Evolutionary conservation across 139 green algal species (phyloP).

Genomic region (Tetraselmis chui): DNA sequence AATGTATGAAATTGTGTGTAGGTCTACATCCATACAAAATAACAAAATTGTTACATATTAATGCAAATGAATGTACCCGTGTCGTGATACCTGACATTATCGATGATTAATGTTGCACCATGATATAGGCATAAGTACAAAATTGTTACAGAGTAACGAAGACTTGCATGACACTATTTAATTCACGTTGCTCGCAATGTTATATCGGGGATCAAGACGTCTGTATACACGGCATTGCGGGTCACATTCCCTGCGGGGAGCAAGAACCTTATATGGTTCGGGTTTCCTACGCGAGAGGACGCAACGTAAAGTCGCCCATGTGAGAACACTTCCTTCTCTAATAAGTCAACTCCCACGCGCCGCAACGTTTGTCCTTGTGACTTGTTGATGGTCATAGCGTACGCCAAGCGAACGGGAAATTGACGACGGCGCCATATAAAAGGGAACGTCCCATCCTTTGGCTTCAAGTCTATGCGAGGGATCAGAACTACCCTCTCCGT

Average conservation of each 20-base stretch:
- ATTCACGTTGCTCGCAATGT: too few relatives aligned
- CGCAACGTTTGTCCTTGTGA: not conserved
- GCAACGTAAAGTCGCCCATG: not conserved
- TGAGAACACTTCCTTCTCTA: not conserved
- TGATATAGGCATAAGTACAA: too few relatives aligned
- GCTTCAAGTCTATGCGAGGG: not conserved
- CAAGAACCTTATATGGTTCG: not conserved
- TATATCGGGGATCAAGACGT: too few relatives aligned
- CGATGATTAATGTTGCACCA: too few relatives aligned
- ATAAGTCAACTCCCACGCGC: not conserved
- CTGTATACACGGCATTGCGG: not conserved
- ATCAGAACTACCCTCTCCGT: not conserved
- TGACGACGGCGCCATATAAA: not conserved
- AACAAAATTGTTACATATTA: too few relatives aligned
- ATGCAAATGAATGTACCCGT: too few relatives aligned
- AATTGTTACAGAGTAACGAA: too few relatives aligned
- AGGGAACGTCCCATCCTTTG: not conserved
- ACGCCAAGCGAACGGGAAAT: not conserved
- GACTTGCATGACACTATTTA: too few relatives aligned
- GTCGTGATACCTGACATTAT: too few relatives aligned
- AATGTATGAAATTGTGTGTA: too few relatives aligned
- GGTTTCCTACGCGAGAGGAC: not conserved
- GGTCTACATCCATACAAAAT: too few relatives aligned
- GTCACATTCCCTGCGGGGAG: not conserved
- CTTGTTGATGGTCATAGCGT: conserved; percentile 3